Evolutionary conservation across 2,329 filamentous ascomycete genomes (phyloP).

Genomic region (Emmonsia crescens): DNA sequence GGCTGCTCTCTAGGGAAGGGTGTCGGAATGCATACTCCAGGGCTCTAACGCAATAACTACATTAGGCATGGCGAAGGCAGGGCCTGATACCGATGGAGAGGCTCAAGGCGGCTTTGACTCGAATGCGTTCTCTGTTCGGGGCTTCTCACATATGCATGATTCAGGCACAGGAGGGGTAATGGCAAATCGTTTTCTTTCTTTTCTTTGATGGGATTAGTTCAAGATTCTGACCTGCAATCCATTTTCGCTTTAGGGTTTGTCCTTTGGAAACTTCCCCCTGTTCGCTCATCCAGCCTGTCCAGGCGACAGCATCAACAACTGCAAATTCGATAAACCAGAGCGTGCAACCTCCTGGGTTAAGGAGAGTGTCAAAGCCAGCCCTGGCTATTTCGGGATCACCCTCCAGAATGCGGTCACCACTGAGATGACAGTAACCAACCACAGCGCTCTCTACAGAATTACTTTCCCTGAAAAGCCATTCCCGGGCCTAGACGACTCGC

Average conservation of each 20-base stretch:
- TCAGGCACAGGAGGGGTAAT: slow-evolving; percentile 40
- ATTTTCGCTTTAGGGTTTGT: slow-evolving; percentile 39
- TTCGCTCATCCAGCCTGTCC: slow-evolving; percentile 56
- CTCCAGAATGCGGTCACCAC: slow-evolving; percentile 48
- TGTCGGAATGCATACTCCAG: not conserved
- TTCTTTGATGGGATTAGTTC: not conserved
- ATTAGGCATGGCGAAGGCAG: slow-evolving; percentile 44
- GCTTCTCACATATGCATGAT: slow-evolving; percentile 45
- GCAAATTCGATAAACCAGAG: slow-evolving; percentile 47
- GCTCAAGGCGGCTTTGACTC: slow-evolving; percentile 49
- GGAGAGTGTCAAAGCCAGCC: slow-evolving; percentile 44
- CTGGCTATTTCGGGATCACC: slow-evolving; percentile 55
- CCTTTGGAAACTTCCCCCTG: slow-evolving; percentile 61
- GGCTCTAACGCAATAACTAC: slow-evolving; percentile 1
- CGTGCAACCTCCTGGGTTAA: slow-evolving; percentile 41
- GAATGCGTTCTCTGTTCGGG: slow-evolving; percentile 40
- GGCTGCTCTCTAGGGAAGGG: not conserved
- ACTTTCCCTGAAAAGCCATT: slow-evolving; percentile 41
- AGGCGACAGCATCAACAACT: slow-evolving; percentile 50
- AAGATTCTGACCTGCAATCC: not conserved
- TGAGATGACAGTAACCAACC: slow-evolving; percentile 59
- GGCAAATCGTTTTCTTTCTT: slow-evolving; percentile 1
- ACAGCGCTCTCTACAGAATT: slow-evolving; percentile 55
- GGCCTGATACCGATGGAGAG: slow-evolving; percentile 43
- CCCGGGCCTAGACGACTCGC: slow-evolving; percentile 14